Base-by-base conservation (phyloP, 2,329 filamentous ascomycete species). In the Fusarium nanum region DNA sequence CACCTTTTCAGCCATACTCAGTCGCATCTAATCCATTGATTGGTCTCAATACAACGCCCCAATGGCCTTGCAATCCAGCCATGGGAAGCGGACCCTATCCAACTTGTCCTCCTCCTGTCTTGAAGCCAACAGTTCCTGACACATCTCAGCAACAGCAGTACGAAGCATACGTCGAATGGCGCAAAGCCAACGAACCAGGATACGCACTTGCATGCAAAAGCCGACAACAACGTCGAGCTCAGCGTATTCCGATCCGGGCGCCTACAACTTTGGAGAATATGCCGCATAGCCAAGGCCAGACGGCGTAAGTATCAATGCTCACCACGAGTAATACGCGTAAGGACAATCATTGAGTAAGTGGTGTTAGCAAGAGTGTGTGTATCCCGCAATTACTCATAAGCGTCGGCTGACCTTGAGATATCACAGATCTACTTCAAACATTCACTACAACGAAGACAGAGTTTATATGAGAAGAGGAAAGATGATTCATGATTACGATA, bases 151-250 rank as follows among this genome's bases (percentile, higher is more conserved):
- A 85, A 72, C 81, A 83, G 62, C 77, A 78, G 61, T 85, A 85
- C 71, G 83, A 85, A 74, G 81, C 79, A 37, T 85, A 80, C 68
- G 81, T 85, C 34, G 83, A 85, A 72, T 84, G 81, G 80, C 81
- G 83, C 59, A 85, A 85, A 67, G 81, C 81, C 23, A 81, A 81
- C 48, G 81, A 84, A 67, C 83, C 83, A 8, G 83, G 82, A 4
- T 85, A 85, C 68, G 83, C 84, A 25, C 68, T 81, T 61, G 77
- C 81, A 68, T 85, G 84, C 75, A 83, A 83, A 65, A 76, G 77
- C 42, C 77, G 83, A 48, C 83, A 85, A 70, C 81, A 82, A 60
- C 74, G 77, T 25, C 77, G 82, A 53, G 76, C 75, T 25, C 78
- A 79, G 56, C 72, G 78, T 23, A 70, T 69, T 32, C 47, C 64